Base-by-base conservation (phyloP, 176 grass and related monocot species). In the Chloris gayana region DNA sequence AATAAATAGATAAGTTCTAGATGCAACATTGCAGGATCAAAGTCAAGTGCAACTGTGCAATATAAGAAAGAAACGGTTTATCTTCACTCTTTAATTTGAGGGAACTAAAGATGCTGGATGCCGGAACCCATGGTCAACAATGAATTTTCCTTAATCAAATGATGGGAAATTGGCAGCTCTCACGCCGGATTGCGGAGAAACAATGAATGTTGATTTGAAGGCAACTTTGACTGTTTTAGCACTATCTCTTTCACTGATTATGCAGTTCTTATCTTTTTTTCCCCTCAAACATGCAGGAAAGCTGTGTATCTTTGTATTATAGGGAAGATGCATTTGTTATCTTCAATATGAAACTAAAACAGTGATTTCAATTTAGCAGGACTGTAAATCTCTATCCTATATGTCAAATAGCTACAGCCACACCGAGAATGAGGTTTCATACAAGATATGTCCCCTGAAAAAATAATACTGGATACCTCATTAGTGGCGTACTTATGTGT, bases 381-480 rank as follows among this genome's bases (percentile, higher is more conserved):
- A 62, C 18, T 13, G 15, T 30, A 62, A 34, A 41, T 14, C 29
- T 63, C 38, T 25, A 27, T 63, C 60, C 60, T 11, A 26, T 63
- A 62, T 30, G 59, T 62, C 25, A 30, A 62, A 62, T 62, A 62
- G 30, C 22, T 62, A 11, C 25, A 29, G 26, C 24, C 24, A 27
- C 25, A 61, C 25, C 2, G 24, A 31, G 13, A 31, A 31, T 63
- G 27, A 5, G 58, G n/a, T 12, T 4, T 64, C 4, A 32, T 64
- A 31, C 10, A 60, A 60, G 25, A 60, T 27, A 61, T 25, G 22
- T 59, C 4, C 56, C 22, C n/a, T 11, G 9, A 59, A n/a, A 39
- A 56, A 56, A n/a, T 56, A n/a, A 56, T n/a, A n/a, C 21, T n/a
- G n/a, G 27, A 73, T 85, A 89, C 82, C 87, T 89, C 77, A 81